phyloP scores from a whole-genome alignment of 768 basidiomycete genomes.

The Tylopilus cervinicoccineus region DNA sequence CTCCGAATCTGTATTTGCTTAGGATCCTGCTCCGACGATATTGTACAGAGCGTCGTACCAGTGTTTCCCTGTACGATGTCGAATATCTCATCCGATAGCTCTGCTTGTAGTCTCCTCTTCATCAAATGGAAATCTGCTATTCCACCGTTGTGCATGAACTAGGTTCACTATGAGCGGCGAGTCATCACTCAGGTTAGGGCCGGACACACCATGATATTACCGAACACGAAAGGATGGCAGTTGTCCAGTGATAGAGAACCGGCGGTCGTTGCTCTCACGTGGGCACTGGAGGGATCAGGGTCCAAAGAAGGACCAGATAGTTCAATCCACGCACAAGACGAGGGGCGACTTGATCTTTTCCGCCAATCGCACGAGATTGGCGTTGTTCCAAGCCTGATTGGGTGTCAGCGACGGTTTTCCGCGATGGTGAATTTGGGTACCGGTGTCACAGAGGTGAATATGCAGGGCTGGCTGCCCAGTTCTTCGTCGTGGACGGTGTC shows the following conservation, averaged over 20 bases:
- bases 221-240: constrained; percentile 92
- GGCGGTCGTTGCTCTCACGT: constrained; percentile 92
- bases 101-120: constrained; percentile 75
- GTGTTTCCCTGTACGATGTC: constrained; percentile 90
- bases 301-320: not conserved
- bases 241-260: constrained; percentile 91
- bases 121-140: constrained; percentile 79
- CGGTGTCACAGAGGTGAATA: constrained; percentile 93
- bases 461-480: constrained; percentile 83
- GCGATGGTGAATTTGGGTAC: constrained; percentile 39
- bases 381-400: constrained; percentile 90
- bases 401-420: constrained; percentile 8
- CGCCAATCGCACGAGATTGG: constrained; percentile 87
- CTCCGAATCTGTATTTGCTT: constrained; percentile 69
- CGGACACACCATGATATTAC: constrained; percentile 77
- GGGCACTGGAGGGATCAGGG: constrained; percentile 48
- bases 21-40: not conserved
- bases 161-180: not conserved
- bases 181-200: not conserved
- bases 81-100: constrained; percentile 80
- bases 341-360: constrained; percentile 97
- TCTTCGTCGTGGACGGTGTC: constrained; percentile 83
- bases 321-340: constrained; percentile 66
- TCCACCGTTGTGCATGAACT: constrained; percentile 99
- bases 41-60: constrained; percentile 40